phyloP scores from a whole-genome alignment of 768 basidiomycete genomes.

The Lanmaoa rubissima region DNA sequence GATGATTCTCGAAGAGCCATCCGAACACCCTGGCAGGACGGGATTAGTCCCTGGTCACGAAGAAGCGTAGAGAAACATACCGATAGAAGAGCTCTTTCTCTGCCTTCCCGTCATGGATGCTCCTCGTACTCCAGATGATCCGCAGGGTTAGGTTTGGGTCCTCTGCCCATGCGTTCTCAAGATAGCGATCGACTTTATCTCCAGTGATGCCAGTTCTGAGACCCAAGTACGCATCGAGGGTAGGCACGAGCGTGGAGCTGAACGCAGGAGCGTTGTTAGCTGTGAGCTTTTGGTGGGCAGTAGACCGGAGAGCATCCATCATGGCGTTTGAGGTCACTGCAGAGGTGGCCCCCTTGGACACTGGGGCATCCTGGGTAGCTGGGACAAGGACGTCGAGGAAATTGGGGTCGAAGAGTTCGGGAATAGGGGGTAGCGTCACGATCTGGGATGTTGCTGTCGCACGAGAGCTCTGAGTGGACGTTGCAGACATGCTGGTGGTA shows the following conservation, averaged over 20 bases:
- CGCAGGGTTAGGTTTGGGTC: conserved; percentile 57
- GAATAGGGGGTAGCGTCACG: conserved; percentile 53
- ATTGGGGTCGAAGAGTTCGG: conserved; percentile 54
- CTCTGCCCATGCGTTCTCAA: conserved; percentile 55
- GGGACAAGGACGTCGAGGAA: conserved; percentile 61
- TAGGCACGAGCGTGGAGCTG: conserved; percentile 47
- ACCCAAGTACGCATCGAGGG: conserved; percentile 57
- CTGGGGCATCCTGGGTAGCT: not conserved
- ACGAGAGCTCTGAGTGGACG: no score
- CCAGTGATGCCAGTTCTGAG: conserved; percentile 31
- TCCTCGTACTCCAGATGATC: conserved; percentile 66
- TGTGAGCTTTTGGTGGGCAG: conserved; percentile 46
- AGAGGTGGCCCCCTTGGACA: not conserved
- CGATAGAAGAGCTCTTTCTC: conserved; percentile 61
- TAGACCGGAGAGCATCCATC: conserved; percentile 51
- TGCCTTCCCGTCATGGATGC: conserved; percentile 68
- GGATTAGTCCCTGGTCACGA: not conserved
- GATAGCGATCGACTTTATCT: conserved; percentile 31
- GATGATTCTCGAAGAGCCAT: conserved; percentile 69
- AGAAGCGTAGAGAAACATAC: conserved; percentile 27
- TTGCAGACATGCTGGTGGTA: conserved; percentile 4
- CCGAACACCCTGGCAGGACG: conserved; percentile 46
- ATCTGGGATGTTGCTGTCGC: conserved; percentile 42
- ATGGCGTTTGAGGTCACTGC: conserved; percentile 39
- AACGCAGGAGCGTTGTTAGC: conserved; percentile 51